Base-by-base conservation (phyloP, 2,329 filamentous ascomycete genomes). In the Reticulascus tulasneorum region DNA sequence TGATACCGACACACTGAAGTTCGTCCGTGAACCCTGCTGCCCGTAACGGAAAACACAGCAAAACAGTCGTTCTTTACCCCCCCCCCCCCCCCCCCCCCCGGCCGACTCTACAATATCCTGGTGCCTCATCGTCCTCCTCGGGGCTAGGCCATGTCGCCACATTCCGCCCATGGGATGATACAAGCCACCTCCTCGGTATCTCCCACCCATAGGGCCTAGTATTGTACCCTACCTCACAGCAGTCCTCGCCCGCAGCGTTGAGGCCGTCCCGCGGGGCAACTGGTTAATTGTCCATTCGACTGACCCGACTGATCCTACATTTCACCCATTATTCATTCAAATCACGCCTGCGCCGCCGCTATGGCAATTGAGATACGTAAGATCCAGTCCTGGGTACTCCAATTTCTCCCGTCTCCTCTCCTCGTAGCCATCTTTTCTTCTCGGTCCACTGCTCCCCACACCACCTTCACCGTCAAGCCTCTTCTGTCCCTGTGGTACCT, bases 111-210 rank as follows among this genome's bases (percentile, higher is more conserved):
- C 28, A n/a, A n/a, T 27, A 29, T 41, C n/a, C 27, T 24, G 37
- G 19, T 35, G 29, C 37, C 37, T 40, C 40, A 29, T 21, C 29
- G 25, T 32, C 19, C 35, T 45, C 44, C 40, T 36, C 35, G 38
- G 40, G 16, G 30, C 38, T 36, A 48, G 45, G 46, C 46, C 40
- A 46, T 44, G 42, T 38, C 28, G 43, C 43, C 40, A 41, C 37
- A 41, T 35, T 33, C 31, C 29, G 48, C 48, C 45, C 46, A 52
- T 47, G 48, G 45, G 37, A 48, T 59, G 54, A 61, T 57, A 61
- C 62, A 62, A 62, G 53, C 51, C 58, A 59, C 55, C 54, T 56
- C 54, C 56, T 54, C 54, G 47, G 39, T 43, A 43, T 43, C 41
- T 35, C 35, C 32, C 15, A 19, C 27, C 28, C 17, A 10, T 30